Evolutionary conservation across 139 green algal species (phyloP).

Genomic region (Trebouxia sp.): DNA sequence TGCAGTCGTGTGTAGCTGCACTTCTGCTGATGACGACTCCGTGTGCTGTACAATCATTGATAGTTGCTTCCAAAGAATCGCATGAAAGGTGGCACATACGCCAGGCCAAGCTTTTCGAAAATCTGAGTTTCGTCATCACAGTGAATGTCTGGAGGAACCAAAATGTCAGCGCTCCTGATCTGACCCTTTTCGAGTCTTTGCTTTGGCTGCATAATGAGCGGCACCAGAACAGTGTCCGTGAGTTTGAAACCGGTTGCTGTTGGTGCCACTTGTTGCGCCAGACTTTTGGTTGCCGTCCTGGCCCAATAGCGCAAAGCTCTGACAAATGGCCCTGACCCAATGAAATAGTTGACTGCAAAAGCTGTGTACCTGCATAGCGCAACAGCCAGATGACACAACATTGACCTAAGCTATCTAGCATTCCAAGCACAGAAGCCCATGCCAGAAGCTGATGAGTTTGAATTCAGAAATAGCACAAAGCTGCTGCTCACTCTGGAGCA

Average conservation of each 20-base stretch:
- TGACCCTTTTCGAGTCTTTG: not conserved
- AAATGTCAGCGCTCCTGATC: not conserved
- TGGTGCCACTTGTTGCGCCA: not conserved
- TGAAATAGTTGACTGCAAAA: slow-evolving; percentile 39
- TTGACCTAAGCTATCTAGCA: no score
- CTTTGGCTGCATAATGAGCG: not conserved
- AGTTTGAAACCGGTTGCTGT: slow-evolving; percentile 32
- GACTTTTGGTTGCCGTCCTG: not conserved
- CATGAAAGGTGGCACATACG: slow-evolving; percentile 39
- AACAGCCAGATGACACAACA: not conserved
- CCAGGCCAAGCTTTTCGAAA: slow-evolving; percentile 32
- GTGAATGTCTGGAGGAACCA: not conserved
- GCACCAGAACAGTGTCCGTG: slow-evolving; percentile 23
- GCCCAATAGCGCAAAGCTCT: slow-evolving; percentile 36
- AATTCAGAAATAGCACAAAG: no score
- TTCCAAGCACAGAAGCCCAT: no score
- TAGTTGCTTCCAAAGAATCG: slow-evolving; percentile 30
- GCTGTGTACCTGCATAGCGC: slow-evolving; percentile 11
- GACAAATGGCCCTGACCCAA: slow-evolving; percentile 28
- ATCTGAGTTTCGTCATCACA: slow-evolving; percentile 32
- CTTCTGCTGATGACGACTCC: no score
- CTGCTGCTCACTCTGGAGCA: no score
- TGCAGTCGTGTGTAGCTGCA: no score
- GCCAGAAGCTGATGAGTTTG: no score
- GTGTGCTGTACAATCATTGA: no score